phyloP scores from a whole-genome alignment of 805 yeast genomes.

The Wickerhamiella alocasiicola region DNA sequence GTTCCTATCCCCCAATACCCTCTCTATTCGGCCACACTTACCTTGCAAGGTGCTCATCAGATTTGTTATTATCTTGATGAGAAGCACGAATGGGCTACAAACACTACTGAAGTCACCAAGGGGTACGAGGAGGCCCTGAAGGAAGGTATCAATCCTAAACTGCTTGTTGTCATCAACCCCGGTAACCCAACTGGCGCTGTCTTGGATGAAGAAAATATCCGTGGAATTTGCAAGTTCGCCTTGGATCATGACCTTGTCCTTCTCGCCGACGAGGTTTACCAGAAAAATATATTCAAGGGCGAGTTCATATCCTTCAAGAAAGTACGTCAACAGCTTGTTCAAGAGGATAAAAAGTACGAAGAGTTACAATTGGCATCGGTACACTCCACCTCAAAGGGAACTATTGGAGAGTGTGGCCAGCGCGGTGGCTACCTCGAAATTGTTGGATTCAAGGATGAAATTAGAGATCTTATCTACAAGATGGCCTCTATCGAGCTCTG shows the following conservation, averaged over 20 bases:
- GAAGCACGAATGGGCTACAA: conserved; percentile 69
- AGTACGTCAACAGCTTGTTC: conserved; percentile 54
- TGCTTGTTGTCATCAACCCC: conserved; percentile 89
- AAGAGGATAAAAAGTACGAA: conserved; percentile 38
- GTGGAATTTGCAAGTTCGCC: conserved; percentile 61
- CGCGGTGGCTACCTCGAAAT: conserved; percentile 98
- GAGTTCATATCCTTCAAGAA: conserved; percentile 76
- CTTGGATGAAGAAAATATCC: conserved; percentile 51
- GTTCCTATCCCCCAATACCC: conserved; percentile 99
- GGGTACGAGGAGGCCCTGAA: conserved; percentile 38
- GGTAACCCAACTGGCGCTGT: conserved; percentile 98
- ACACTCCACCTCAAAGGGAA: conserved; percentile 97
- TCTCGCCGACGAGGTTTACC: conserved; percentile 97
- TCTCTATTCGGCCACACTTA: conserved; percentile 85
- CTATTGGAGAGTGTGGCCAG: conserved; percentile 98
- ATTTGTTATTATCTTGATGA: conserved; percentile 83
- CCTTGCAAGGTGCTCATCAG: conserved; percentile 69
- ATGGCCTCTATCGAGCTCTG: conserved; percentile 85
- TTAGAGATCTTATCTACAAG: conserved; percentile 61
- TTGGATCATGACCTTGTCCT: conserved; percentile 75
- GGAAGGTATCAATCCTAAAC: conserved; percentile 52
- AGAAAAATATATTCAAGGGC: conserved; percentile 76
- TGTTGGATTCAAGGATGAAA: conserved; percentile 62
- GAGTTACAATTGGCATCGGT: conserved; percentile 81
- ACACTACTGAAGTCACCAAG: conserved; percentile 48